Conservation (phyloP, 257 asterid genomes). For the Schizonepeta tenuifolia region DNA sequence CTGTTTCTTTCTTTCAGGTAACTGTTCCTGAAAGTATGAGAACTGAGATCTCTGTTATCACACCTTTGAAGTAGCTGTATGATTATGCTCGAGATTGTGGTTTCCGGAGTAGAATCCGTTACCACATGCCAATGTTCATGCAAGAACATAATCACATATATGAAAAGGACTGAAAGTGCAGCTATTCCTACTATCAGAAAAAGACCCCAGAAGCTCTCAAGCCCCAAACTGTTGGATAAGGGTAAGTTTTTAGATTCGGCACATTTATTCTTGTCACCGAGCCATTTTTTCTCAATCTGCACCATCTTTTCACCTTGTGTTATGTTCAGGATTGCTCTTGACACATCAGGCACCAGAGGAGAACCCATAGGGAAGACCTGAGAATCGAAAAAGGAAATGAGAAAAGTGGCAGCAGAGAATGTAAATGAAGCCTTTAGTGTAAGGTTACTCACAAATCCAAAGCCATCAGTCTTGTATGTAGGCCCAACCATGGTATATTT, state of each 20-base stretch:
- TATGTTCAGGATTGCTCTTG: conserved; percentile 17
- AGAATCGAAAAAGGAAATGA: background rate
- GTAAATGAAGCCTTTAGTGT: background rate
- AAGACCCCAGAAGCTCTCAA: conserved; percentile 52
- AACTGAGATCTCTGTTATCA: conserved; percentile 37
- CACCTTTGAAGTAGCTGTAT: conserved; percentile 27
- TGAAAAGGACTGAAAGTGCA: conserved; percentile 29
- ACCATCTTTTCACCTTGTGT: conserved; percentile 11
- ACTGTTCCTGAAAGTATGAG: conserved; percentile 41
- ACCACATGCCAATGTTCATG: conserved; percentile 32
- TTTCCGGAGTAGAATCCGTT: conserved; percentile 3
- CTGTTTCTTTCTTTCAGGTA: conserved; percentile 9
- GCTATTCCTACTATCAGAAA: conserved; percentile 42
- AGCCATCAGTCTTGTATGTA: conserved; percentile 46
- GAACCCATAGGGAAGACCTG: conserved; percentile 58
- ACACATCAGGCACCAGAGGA: conserved; percentile 24
- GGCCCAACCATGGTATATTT: conserved; percentile 50
- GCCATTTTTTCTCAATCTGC: conserved; percentile 24
- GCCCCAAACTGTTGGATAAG: conserved; percentile 32
- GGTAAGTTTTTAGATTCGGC: background rate
- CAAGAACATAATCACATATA: conserved; percentile 36
- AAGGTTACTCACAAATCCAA: conserved; percentile 44
- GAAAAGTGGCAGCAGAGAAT: background rate
- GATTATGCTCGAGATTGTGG: conserved; percentile 27
- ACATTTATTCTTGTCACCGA: conserved; percentile 35